Percentiles rank a stretch among this genome's conserved stretches.
These are phyloP conservation scores for Termitomyces sp. DNA, from an alignment of 768 basidiomycete genomes.

Conservation along the genomic window DNA sequence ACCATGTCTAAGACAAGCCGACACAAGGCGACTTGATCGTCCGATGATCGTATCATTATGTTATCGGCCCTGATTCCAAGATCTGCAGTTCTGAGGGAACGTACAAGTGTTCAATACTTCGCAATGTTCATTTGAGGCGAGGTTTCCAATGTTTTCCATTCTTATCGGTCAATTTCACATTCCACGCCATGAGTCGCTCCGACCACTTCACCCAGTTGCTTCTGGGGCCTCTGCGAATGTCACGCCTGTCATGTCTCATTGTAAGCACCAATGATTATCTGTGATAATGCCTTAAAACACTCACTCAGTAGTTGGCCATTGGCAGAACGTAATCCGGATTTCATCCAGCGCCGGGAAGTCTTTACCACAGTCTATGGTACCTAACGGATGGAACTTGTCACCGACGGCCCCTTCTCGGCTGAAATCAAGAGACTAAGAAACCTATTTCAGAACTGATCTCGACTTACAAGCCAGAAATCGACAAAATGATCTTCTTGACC, in stretches of 20 bases:
- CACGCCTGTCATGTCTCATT: not conserved
- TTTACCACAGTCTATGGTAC: not conserved
- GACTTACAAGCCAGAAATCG: not conserved
- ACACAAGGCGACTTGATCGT: not conserved
- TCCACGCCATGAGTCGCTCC: slow-evolving; percentile 4
- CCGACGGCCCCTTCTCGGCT: not conserved
- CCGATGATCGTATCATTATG: not conserved
- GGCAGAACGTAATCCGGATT: not conserved
- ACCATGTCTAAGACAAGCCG: not conserved
- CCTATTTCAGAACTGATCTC: not conserved
- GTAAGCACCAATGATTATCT: not conserved
- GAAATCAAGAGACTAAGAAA: not conserved
- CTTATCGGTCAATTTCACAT: not conserved
- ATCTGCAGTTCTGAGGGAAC: not conserved
- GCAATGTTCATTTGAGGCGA: slow-evolving; percentile 1
- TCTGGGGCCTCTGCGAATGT: not conserved
- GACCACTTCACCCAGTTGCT: slow-evolving; percentile 6
- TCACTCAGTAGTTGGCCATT: slow-evolving; percentile 3
- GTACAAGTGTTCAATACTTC: not conserved
- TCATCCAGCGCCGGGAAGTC: not conserved
- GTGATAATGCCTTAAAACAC: not conserved
- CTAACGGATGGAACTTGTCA: not conserved
- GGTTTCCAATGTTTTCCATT: slow-evolving; percentile 4
- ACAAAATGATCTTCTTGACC: not conserved
- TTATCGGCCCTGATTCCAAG: not conserved